Evolutionary conservation across 2,329 filamentous ascomycete genomes (phyloP).

Genomic region (Apiospora saccharicola): DNA sequence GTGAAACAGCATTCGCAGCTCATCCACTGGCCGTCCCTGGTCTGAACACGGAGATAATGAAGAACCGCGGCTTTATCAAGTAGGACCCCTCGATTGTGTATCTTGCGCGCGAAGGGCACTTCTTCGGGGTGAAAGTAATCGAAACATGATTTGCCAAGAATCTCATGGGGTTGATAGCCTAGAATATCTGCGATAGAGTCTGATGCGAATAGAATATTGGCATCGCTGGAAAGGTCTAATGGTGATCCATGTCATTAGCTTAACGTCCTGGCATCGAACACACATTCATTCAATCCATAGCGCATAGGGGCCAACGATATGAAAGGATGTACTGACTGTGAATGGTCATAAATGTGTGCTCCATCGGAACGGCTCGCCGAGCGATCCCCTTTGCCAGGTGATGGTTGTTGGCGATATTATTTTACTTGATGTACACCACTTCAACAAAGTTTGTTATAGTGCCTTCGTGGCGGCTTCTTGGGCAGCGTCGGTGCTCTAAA

Average conservation of each 20-base stretch:
- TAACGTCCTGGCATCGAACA: background rate
- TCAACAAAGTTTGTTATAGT: background rate
- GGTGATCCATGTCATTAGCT: conserved; percentile 28
- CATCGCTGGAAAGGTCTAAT: conserved; percentile 76
- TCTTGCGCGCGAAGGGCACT: conserved; percentile 73
- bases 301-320: background rate
- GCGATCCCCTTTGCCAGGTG: conserved; percentile 34
- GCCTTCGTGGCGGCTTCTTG: background rate
- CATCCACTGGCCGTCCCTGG: conserved; percentile 74
- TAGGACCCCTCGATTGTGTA: conserved; percentile 76
- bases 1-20: conserved; percentile 91
- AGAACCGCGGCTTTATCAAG: conserved; percentile 87
- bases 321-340: conserved; percentile 68
- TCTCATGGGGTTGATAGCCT: conserved; percentile 78
- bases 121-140: conserved; percentile 88
- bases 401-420: conserved; percentile 33
- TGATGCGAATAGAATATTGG: conserved; percentile 82
- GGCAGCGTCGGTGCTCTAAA: background rate
- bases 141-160: conserved; percentile 79
- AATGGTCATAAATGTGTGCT: conserved; percentile 90
- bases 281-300: background rate
- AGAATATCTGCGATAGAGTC: conserved; percentile 78
- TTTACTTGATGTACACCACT: background rate
- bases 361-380: conserved; percentile 59
- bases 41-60: conserved; percentile 77